These are phyloP conservation scores for Candida stauntonica DNA, from an alignment of 805 yeast species.

Conservation along the genomic window DNA sequence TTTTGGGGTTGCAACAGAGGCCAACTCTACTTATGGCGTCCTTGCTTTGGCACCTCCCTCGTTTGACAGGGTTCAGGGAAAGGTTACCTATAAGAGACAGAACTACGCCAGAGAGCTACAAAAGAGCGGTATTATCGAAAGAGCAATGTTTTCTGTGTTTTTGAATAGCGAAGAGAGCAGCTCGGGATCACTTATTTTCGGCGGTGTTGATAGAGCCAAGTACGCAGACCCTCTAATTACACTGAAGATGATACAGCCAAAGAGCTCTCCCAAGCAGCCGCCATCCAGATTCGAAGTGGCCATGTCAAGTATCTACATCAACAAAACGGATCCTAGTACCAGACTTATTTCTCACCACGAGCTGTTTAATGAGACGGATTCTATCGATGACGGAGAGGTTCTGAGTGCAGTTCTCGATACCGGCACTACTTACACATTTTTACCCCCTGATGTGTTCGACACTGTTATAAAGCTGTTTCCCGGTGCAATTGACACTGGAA, in stretches of 20 bases:
- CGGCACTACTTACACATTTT: conserved; percentile 18
- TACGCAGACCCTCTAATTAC: conserved; percentile 31
- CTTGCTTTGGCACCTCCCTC: conserved; percentile 28
- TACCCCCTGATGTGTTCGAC: conserved; percentile 16
- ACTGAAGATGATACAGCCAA: conserved; percentile 28
- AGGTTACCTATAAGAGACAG: conserved; percentile 4
- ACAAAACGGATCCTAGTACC: not conserved
- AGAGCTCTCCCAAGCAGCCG: conserved; percentile 2
- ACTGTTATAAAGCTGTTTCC: conserved; percentile 1
- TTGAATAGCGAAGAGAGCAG: conserved; percentile 2
- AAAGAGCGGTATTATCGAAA: conserved; percentile 4
- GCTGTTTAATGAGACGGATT: conserved; percentile 7
- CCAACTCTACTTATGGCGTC: conserved; percentile 40
- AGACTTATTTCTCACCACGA: not conserved
- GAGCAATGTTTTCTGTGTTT: conserved; percentile 21
- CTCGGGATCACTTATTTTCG: conserved; percentile 31
- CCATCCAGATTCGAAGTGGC: conserved; percentile 13
- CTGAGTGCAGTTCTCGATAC: conserved; percentile 20
- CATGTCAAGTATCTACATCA: conserved; percentile 11
- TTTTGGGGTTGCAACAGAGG: conserved; percentile 30
- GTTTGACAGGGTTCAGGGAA: conserved; percentile 2
- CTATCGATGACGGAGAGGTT: conserved; percentile 4
- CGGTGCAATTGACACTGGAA: not conserved
- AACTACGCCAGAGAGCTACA: conserved; percentile 14
- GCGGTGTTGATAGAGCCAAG: conserved; percentile 39